Evolutionary conservation across 108 stramenopile species (phyloP).

Genomic region (Skeletonema grethae): DNA sequence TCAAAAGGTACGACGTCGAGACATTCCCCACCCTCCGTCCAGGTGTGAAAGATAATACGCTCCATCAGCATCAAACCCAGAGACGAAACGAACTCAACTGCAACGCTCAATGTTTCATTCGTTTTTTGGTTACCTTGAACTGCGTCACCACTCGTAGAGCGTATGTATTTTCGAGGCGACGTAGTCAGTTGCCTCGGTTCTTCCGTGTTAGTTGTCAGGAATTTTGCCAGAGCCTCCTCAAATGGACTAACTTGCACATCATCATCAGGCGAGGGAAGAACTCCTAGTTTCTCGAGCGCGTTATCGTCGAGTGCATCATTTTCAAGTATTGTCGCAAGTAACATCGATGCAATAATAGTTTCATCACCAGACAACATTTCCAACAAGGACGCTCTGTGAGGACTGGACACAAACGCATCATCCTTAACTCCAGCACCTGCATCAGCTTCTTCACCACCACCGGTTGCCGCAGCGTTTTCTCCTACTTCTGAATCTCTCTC

Average conservation of each 20-base stretch:
- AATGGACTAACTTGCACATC: conserved; percentile 36
- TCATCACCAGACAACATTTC: conserved; percentile 46
- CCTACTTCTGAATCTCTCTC: conserved; percentile 20
- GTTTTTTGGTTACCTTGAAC: background rate
- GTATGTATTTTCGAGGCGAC: background rate
- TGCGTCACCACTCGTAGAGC: background rate
- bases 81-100: conserved; percentile 35
- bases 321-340: conserved; percentile 64
- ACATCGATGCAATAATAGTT: conserved; percentile 54
- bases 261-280: conserved; percentile 44
- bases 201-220: conserved; percentile 17
- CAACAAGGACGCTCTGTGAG: conserved; percentile 33
- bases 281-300: conserved; percentile 48
- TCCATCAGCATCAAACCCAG: conserved; percentile 45
- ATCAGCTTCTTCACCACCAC: conserved; percentile 14
- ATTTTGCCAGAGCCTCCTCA: conserved; percentile 54
- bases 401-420: conserved; percentile 15
- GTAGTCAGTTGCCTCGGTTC: background rate
- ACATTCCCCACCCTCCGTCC: conserved; percentile 24
- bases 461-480: conserved; percentile 10
- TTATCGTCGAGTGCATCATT: conserved; percentile 65
- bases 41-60: conserved; percentile 37
- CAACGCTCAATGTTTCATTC: conserved; percentile 3
- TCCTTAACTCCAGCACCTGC: conserved; percentile 9
- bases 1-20: conserved; percentile 30